Evolutionary conservation across 1,139 yeast species (phyloP), one percentile per base, ranked within the genome.

Genomic region (Sugiyamaella japonica): DNA sequence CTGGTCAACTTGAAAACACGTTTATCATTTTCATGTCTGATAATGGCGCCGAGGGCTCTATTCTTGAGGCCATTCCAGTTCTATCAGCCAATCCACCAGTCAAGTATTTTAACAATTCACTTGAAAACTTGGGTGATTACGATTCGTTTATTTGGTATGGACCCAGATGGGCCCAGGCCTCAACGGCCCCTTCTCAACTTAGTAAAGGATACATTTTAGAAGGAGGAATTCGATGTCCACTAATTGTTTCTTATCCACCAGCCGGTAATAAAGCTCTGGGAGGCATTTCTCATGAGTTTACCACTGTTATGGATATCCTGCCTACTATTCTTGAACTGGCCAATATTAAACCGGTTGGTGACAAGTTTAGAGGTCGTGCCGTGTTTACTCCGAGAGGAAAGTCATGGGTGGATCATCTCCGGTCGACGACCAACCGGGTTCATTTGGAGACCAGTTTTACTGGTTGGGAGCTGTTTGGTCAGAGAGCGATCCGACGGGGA

Each of bases 111-210:
- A 68, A 80, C 64, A 81, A 80, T 61, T 56, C 70, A 1, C 63
- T 67, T 36, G 80, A 76, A 1, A 81, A 80, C 61, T 72, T 81
- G 53, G 85, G 85, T 2, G 73, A 73, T 34, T 58, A 61, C 41
- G 70, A 80, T 60, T 79, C 83, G 2, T 81, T 79, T 63, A 76
- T 74, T 8, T 78, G 76, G 74, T 81, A 81, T 59, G 77, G 80
- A 2, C 84, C 81, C 56, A 78, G 81, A 62, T 81, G 85, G 85
- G 85, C 85, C 0, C 84, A 80, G 59, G 85, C 84, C n/a, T 82
- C 84, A 1, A 80, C 84, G 16, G 82, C 83, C 4, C 84, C 84
- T 2, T 71, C 76, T 41, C 72, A 74, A 55, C 78, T 78, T 77
- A 77, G 74, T 63, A 80, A 80, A 61, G 72, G 72, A 69, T 79